Base-by-base conservation (phyloP, 2,329 filamentous ascomycete genomes). In the Alternaria gaisen region DNA sequence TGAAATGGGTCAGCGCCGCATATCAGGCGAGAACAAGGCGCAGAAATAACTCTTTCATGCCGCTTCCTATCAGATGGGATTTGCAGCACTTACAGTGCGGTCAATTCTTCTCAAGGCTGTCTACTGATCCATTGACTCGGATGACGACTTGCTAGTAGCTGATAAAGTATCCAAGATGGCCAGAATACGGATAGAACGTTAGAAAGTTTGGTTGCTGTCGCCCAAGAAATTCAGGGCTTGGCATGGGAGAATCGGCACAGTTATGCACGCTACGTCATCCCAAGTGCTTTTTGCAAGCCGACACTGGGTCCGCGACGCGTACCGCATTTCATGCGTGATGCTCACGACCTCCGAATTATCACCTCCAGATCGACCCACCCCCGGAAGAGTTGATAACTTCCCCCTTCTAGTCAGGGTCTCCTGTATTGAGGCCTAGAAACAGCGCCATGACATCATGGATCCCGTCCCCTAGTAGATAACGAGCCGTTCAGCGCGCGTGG, bases 371-470 rank as follows among this genome's bases (percentile, higher is more conserved):
- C 40, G 56, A 55, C 51, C 56, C 56, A 46, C 42, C 14, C 38
- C 4, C 14, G 51, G 24, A 18, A 26, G 42, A 18, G 28, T 32
- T 51, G 44, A 48, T 41, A 44, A 34, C 43, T 47, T 60, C 24
- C 53, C 46, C 53, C 34, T 38, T 52, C 40, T n/a, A 20, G 34
- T 43, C 32, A 60, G 53, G 53, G 53, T 56, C 53, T 56, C 12
- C 53, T 18, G 34, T 42, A 42, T 50, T 50, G 41, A 36, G 54
- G 34, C 51, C 34, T 43, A 60, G 26, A 53, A 20, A 41, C 32
- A 41, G 58, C 53, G 58, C 47, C 58, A 57, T 47, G 47, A 57
- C 58, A 28, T 60, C 53, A 60, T 57, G 41, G 10, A 57, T 52
- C 20, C 58, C 34, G 43, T 56, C 43, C 40, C 22, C 24, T 40